phyloP scores from a whole-genome alignment of 148 eudicot species.

The Suaeda aralocaspica region DNA sequence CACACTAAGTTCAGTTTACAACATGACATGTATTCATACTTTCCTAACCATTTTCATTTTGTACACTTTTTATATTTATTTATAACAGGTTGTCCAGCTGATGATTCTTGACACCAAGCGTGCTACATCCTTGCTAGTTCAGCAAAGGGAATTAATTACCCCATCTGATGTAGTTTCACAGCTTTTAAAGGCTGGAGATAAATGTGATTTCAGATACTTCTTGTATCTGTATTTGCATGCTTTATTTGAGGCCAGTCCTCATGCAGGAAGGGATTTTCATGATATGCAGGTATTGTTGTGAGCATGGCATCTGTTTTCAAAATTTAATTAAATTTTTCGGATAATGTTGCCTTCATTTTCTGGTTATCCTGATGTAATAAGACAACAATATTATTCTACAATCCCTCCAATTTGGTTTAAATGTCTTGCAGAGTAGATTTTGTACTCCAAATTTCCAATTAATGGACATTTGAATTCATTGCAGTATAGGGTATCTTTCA shows the following conservation, averaged over 20 bases:
- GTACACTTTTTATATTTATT: neutral
- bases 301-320: neutral
- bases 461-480: neutral
- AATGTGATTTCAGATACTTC: conserved; percentile 64
- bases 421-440: too few species aligned
- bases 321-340: conserved; percentile 6
- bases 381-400: too few species aligned
- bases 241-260: conserved; percentile 75
- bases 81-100: conserved; percentile 76
- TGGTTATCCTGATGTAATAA: too few species aligned
- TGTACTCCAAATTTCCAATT: neutral
- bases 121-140: conserved; percentile 64
- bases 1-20: neutral
- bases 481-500: conserved; percentile 1
- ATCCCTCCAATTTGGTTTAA: neutral
- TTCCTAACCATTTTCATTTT: neutral
- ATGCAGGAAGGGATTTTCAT: conserved; percentile 90
- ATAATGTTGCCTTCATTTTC: too few species aligned
- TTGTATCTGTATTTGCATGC: conserved; percentile 71
- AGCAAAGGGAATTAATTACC: conserved; percentile 63
- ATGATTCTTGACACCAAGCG: conserved; percentile 85
- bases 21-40: neutral
- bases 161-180: conserved; percentile 87
- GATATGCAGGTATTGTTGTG: conserved; percentile 79
- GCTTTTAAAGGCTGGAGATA: conserved; percentile 56